Base-by-base conservation (phyloP, 805 yeast species). In the Yarrowia sp. region DNA sequence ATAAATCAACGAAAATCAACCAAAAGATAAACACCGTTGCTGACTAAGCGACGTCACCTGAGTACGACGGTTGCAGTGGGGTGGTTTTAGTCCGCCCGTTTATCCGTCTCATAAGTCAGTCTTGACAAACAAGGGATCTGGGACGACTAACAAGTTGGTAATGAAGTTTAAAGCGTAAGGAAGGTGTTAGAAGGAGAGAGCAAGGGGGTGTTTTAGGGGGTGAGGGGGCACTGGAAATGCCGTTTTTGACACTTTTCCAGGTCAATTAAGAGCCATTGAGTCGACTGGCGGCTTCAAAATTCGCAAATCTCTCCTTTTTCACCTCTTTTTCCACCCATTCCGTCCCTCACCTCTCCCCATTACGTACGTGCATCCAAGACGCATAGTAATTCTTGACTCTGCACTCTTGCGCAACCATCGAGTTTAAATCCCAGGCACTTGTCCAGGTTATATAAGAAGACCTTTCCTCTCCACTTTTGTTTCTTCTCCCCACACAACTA, bases 361-460 rank as follows among this genome's bases (percentile, higher is more conserved):
- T 24, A 7, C 30, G 7, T 5, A 5, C 7, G 30, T 43, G 64
- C 64, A 33, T 36, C 13, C 6, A 3, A 2, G 14, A 42, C 30
- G 64, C 50, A 58, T 9, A 12, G 50, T 58, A 58, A 58, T 58
- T 13, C 50, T 42, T 58, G 64, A 58, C 64, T 9, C 50, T 43
- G 64, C 64, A 43, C 44, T 10, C 46, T 55, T 20, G 38, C 15
- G 46, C 61, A 55, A 55, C 61, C 61, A n/a, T 39, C 19, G 34
- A 39, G 38, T 17, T 9, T 19, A 52, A 50, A 9, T 13, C 8
- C 20, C 24, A 14, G 34, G 7, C 24, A 19, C 33, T 13, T 19
- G 14, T 12, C n/a, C n/a, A 20, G 13, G 13, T 10, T 52, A 53
- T 55, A 55, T 55, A 55, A 40, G 63, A 39, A 14, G 10, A 9